Evolutionary conservation across 306 rosid genomes (phyloP), one percentile per base, ranked within the genome.

Genomic region (Ammopiptanthus mongolicus): DNA sequence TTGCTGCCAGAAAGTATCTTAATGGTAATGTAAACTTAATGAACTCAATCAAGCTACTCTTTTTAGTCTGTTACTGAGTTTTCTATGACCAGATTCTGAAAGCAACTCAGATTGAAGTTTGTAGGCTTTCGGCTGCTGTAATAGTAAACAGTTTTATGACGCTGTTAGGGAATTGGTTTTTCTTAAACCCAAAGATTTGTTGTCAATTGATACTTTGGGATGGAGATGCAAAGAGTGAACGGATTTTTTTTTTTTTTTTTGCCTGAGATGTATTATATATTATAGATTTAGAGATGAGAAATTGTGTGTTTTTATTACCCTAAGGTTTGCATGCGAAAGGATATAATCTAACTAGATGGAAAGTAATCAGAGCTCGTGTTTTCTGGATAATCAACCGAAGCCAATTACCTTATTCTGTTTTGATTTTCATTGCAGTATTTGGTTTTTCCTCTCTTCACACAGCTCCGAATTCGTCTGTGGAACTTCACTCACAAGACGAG

Each of bases 401-500:
- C 65, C 6, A 36, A 34, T 81, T 58, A 39, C 71, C 69, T 56
- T 21, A 37, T 39, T 21, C 15, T 84, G 53, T 71, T 78, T 76
- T 42, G 1, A 53, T 79, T 74, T 78, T 79, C 62, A 17, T 69
- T 81, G 80, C 88, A 91, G 96, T 75, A 57, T 72, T 65, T 12
- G 74, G 71, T 28, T 37, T 74, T 66, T 74, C 89, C 50, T 79
- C 76, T 70, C 28, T 75, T 33, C 93, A 87, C 71, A 77, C 91
- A 47, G 22, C 85, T 8, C 67, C 82, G 37, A 70, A 86, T 21
- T 70, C 72, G 22, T 81, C 75, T 0, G 65, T 85, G 37, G 91
- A 95, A 79, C 83, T 90, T 82, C 89, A 88, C 75, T 73, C 91
- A 68, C 85, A 61, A 51, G 90, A 90, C 76, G 96, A 90, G 81